Percentiles rank a stretch among this genome's conserved stretches.
These are phyloP conservation scores for Brettanomyces naardenensis DNA, from an alignment of 805 yeast species.

Conservation along the genomic window DNA sequence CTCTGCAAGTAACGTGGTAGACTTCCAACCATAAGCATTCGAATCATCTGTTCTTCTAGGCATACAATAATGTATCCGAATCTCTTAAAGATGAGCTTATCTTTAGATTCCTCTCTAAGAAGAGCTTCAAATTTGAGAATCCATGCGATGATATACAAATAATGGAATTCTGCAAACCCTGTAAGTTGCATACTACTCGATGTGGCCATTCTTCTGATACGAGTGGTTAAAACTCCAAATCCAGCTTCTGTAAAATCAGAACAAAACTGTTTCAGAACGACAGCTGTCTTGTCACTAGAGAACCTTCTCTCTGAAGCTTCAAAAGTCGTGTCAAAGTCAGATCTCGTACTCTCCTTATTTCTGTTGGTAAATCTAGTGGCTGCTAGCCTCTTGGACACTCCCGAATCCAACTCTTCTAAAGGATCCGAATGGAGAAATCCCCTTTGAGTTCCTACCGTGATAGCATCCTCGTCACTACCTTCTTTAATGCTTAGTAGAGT, in stretches of 20 bases:
- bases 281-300: constrained; percentile 18
- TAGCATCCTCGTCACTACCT: constrained; percentile 40
- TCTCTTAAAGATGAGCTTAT: constrained; percentile 24
- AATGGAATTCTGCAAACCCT: constrained; percentile 33
- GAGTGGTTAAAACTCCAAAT: constrained; percentile 55
- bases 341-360: constrained; percentile 17
- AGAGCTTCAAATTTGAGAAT: constrained; percentile 58
- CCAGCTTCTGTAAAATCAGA: constrained; percentile 63
- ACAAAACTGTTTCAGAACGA: constrained; percentile 36
- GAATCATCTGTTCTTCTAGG: constrained; percentile 5
- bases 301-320: constrained; percentile 18
- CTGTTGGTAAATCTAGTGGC: constrained; percentile 8
- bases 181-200: constrained; percentile 25
- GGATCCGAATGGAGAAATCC: constrained; percentile 38
- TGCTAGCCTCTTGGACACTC: constrained; percentile 53
- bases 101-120: constrained; percentile 16
- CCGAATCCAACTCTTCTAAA: constrained; percentile 55
- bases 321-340: constrained; percentile 23
- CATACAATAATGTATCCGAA: constrained; percentile 12
- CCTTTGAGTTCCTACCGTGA: constrained; percentile 65
- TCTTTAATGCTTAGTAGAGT: constrained; percentile 69
- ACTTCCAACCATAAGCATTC: constrained; percentile 7
- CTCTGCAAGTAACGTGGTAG: constrained; percentile 32
- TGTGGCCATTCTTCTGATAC: constrained; percentile 32
- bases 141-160: constrained; percentile 63